A percentile compares a stretch with the other conserved stretches of the same genome.
Conservation (phyloP, 768 basidiomycete genomes). For the Pholiota molesta region DNA sequence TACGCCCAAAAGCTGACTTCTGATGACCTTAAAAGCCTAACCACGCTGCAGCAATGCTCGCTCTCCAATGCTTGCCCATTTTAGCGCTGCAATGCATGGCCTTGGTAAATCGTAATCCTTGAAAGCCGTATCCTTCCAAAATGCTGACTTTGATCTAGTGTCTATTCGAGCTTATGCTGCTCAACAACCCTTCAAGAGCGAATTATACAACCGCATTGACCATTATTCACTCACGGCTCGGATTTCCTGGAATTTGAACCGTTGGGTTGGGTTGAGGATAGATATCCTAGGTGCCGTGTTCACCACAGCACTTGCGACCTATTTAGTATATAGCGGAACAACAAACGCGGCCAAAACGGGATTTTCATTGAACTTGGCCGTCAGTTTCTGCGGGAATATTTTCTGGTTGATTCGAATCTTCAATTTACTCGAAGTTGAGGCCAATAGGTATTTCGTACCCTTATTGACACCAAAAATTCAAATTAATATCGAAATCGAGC, state of each 20-base stretch:
- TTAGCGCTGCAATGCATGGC: constrained; percentile 50
- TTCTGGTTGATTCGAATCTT: constrained; percentile 48
- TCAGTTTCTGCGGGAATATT: constrained; percentile 58
- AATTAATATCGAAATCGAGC: constrained; percentile 23
- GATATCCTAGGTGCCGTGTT: constrained; percentile 61
- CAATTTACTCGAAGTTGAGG: constrained; percentile 46
- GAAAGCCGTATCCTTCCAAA: no score
- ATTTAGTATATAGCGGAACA: constrained; percentile 48
- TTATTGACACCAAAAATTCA: neutral
- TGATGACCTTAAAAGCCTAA: neutral
- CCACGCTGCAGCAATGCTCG: constrained; percentile 18
- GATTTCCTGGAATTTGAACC: constrained; percentile 51
- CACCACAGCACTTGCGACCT: constrained; percentile 51
- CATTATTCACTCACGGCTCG: constrained; percentile 37
- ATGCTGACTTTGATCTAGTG: constrained; percentile 25
- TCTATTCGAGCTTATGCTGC: constrained; percentile 68
- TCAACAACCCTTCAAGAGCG: constrained; percentile 46
- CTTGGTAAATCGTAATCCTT: constrained; percentile 35
- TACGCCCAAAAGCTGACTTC: constrained; percentile 21
- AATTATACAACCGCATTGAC: constrained; percentile 54
- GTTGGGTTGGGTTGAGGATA: constrained; percentile 50
- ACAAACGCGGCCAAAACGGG: constrained; percentile 46
- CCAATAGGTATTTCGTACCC: constrained; percentile 23
- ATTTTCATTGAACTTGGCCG: constrained; percentile 60
- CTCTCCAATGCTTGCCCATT: constrained; percentile 23